Evolutionary conservation across 2,329 filamentous ascomycete species (phyloP).

Genomic region (Aspergillus pseudonomiae): DNA sequence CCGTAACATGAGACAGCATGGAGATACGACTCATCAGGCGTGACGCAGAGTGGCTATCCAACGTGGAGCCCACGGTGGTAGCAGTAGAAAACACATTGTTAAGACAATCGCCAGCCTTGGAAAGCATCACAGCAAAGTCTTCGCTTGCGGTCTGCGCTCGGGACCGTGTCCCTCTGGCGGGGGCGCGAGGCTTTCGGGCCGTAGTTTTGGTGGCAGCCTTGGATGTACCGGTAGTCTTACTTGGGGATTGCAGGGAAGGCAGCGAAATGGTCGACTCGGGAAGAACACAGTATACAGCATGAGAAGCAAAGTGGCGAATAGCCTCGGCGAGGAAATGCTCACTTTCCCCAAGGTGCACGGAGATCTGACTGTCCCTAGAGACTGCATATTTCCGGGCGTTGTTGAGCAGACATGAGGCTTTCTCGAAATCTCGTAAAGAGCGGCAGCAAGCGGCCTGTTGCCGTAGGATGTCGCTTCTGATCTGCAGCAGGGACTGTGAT

Average conservation of each 20-base stretch:
- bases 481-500: slow-evolving; percentile 43
- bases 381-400: slow-evolving; percentile 37
- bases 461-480: slow-evolving; percentile 54
- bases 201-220: slow-evolving; percentile 24
- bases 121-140: slow-evolving; percentile 41
- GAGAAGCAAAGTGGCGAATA: slow-evolving; percentile 64
- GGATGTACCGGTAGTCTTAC: slow-evolving; percentile 31
- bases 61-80: slow-evolving; percentile 41
- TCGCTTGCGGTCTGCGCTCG: slow-evolving; percentile 35
- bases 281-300: slow-evolving; percentile 85
- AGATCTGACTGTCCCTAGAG: slow-evolving; percentile 63
- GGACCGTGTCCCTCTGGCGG: slow-evolving; percentile 28
- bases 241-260: slow-evolving; percentile 62
- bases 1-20: slow-evolving; percentile 48
- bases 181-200: slow-evolving; percentile 31
- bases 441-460: slow-evolving; percentile 55
- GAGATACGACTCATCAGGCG: slow-evolving; percentile 44
- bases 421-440: slow-evolving; percentile 55
- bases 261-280: slow-evolving; percentile 92
- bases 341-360: slow-evolving; percentile 46
- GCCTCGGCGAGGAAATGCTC: slow-evolving; percentile 42
- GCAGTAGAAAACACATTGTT: slow-evolving; percentile 36
- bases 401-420: slow-evolving; percentile 58
- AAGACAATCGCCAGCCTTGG: slow-evolving; percentile 39
- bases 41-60: slow-evolving; percentile 43